These are phyloP conservation scores for Talaromyces amestolkiae DNA, from an alignment of 2,329 filamentous ascomycete genomes.

Conservation along the genomic window DNA sequence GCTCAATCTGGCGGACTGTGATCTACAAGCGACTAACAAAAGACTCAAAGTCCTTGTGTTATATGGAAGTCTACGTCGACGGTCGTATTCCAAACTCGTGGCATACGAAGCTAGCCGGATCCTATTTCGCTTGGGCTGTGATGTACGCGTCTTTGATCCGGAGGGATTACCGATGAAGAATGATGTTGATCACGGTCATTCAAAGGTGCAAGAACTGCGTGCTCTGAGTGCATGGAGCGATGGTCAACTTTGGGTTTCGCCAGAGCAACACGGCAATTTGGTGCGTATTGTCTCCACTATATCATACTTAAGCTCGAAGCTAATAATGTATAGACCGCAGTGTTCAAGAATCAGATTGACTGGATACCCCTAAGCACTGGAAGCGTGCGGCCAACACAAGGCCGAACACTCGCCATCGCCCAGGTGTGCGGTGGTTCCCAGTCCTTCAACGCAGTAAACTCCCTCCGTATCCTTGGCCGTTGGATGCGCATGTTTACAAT, in stretches of 20 bases:
- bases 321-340: conserved; percentile 48
- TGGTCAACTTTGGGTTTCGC: conserved; percentile 64
- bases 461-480: conserved; percentile 61
- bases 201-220: conserved; percentile 63
- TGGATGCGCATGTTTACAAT: conserved; percentile 71
- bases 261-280: conserved; percentile 66
- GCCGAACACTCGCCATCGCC: conserved; percentile 60
- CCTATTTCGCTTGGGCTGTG: conserved; percentile 63
- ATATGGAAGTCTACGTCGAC: conserved; percentile 56
- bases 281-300: conserved; percentile 35
- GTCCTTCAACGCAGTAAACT: conserved; percentile 66
- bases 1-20: conserved; percentile 50
- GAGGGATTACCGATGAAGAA: conserved; percentile 62
- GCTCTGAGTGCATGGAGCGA: conserved; percentile 63
- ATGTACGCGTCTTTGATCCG: conserved; percentile 63
- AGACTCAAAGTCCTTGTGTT: conserved; percentile 59
- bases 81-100: conserved; percentile 61
- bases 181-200: conserved; percentile 56
- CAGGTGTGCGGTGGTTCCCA: conserved; percentile 65
- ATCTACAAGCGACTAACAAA: conserved; percentile 41
- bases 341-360: conserved; percentile 70
- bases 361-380: conserved; percentile 65
- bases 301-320: neutral
- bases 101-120: conserved; percentile 61
- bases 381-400: conserved; percentile 64